Evolutionary conservation across 169 alveolate genomes (phyloP).

Genomic region (Prorocentrum cordatum): DNA sequence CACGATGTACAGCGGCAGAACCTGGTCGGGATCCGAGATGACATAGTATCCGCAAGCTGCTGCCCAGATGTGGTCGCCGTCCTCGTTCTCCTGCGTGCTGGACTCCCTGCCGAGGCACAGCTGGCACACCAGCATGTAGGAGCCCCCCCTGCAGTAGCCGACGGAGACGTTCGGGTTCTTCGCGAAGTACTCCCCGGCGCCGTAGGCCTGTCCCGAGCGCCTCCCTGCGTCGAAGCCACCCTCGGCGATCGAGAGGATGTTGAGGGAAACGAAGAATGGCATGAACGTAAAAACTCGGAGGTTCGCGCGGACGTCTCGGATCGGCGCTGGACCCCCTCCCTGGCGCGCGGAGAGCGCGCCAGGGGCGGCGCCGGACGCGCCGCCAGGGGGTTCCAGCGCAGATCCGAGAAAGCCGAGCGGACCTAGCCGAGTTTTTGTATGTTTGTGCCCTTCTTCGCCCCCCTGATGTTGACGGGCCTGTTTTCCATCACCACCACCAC

Average conservation of each 20-base stretch:
- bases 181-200: neutral
- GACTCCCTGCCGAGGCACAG: neutral
- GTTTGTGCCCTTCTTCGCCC: no score
- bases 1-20: neutral
- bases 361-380: no score
- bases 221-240: neutral
- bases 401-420: no score
- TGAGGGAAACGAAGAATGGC: no score
- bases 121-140: neutral
- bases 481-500: no score
- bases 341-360: no score
- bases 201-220: neutral
- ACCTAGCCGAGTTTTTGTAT: no score
- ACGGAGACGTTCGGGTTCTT: neutral
- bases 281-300: no score
- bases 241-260: neutral
- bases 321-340: no score
- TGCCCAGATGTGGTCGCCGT: neutral
- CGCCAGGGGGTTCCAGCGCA: no score
- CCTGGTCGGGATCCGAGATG: neutral
- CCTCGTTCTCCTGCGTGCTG: neutral
- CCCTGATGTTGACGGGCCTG: no score
- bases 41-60: neutral
- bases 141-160: neutral
- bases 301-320: no score